A percentile compares a stretch with the other conserved stretches of the same genome.
phyloP scores from a whole-genome alignment of 768 basidiomycete species.

The Leucogyrophana mollusca region DNA sequence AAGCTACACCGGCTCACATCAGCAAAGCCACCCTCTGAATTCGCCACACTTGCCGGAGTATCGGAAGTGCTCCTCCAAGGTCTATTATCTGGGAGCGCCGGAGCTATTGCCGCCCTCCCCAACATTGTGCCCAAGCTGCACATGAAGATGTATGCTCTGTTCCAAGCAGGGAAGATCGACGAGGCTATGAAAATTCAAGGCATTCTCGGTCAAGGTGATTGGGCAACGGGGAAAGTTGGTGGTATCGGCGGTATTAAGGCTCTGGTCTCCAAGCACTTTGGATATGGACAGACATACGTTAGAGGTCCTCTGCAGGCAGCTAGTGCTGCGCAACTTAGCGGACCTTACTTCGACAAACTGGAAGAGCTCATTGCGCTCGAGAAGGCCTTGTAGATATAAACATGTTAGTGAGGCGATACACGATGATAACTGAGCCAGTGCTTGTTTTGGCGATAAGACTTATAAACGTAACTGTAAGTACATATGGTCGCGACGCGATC shows the following conservation, averaged over 20 bases:
- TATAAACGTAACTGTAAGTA: too few relatives aligned
- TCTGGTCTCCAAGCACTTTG: conserved; percentile 60
- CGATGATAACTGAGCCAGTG: too few relatives aligned
- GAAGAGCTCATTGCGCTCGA: conserved; percentile 47
- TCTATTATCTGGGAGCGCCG: conserved; percentile 60
- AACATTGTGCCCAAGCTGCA: conserved; percentile 65
- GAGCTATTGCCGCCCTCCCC: conserved; percentile 62
- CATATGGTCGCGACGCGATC: too few relatives aligned
- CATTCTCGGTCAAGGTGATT: conserved; percentile 64
- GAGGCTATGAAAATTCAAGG: conserved; percentile 64
- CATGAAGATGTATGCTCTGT: conserved; percentile 45
- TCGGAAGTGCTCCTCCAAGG: conserved; percentile 68
- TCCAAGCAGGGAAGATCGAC: conserved; percentile 48
- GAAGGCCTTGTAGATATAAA: conserved; percentile 27
- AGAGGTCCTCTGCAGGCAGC: conserved; percentile 50
- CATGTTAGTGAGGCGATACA: background rate
- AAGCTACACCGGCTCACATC: conserved; percentile 77
- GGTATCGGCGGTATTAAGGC: conserved; percentile 70
- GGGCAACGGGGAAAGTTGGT: conserved; percentile 60
- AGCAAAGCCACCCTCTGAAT: conserved; percentile 48
- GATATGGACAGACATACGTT: conserved; percentile 53
- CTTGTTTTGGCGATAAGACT: too few relatives aligned
- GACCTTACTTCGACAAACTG: conserved; percentile 39
- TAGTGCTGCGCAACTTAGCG: conserved; percentile 33
- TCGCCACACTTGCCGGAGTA: conserved; percentile 75